These are phyloP conservation scores for Sclerotinia minor DNA, from an alignment of 2,329 filamentous ascomycete species.

Conservation along the genomic window DNA sequence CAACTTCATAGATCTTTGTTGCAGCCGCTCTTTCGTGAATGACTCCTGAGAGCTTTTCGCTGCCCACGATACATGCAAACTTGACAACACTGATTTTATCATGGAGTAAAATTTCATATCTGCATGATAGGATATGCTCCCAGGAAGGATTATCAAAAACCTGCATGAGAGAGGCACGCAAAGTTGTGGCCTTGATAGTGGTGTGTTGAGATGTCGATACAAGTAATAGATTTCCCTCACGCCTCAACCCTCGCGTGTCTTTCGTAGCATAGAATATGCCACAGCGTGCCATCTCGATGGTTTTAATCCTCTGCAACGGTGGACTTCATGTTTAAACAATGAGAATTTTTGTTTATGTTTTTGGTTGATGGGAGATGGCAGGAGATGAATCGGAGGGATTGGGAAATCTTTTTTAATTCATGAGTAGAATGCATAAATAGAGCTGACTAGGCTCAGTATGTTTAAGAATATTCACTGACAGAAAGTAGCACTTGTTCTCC, in stretches of 20 bases:
- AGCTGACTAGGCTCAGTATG: not conserved
- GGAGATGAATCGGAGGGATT: too few species aligned
- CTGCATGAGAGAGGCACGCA: constrained; percentile 52
- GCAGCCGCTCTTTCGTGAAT: constrained; percentile 68
- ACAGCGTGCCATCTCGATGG: not conserved
- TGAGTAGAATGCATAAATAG: too few species aligned
- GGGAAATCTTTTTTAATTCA: not conserved
- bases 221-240: constrained; percentile 55
- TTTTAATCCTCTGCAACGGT: not conserved
- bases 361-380: not conserved
- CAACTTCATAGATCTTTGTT: constrained; percentile 58
- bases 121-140: constrained; percentile 53
- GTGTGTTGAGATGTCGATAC: constrained; percentile 58
- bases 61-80: constrained; percentile 64
- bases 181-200: constrained; percentile 57
- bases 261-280: not conserved
- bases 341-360: not conserved
- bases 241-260: not conserved
- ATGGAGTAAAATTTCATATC: constrained; percentile 71
- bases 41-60: constrained; percentile 60
- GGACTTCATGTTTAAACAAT: not conserved
- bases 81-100: constrained; percentile 69
- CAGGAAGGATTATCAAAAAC: constrained; percentile 60
- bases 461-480: not conserved
- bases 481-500: not conserved